phyloP scores from a whole-genome alignment of 768 basidiomycete species.

The Tricholoma sp. region DNA sequence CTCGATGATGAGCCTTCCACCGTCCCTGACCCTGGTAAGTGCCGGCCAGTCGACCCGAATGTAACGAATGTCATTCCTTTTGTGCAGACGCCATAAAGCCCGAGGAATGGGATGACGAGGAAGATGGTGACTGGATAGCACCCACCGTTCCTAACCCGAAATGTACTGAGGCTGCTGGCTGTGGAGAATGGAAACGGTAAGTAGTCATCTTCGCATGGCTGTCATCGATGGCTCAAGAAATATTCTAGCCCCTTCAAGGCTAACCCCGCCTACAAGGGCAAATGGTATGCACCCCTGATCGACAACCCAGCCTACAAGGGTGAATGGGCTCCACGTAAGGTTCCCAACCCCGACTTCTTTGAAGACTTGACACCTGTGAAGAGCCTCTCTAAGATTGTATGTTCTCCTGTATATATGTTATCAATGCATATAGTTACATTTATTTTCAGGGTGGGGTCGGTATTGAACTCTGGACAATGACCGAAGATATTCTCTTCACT shows the following conservation, averaged over 20 bases:
- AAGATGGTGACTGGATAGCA: slow-evolving; percentile 97
- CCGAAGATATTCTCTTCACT: slow-evolving; percentile 88
- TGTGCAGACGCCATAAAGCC: slow-evolving; percentile 82
- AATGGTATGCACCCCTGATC: slow-evolving; percentile 92
- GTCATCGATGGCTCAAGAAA: not conserved
- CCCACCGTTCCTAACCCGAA: slow-evolving; percentile 87
- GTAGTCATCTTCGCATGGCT: slow-evolving; percentile 7
- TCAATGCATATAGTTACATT: slow-evolving; percentile 3
- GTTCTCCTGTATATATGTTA: slow-evolving; percentile 17
- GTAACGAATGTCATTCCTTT: not conserved
- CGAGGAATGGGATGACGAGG: slow-evolving; percentile 99
- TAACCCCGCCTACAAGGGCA: slow-evolving; percentile 97
- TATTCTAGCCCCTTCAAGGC: slow-evolving; percentile 67
- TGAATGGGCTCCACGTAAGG: slow-evolving; percentile 87
- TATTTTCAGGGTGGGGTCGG: slow-evolving; percentile 78
- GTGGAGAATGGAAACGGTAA: slow-evolving; percentile 90
- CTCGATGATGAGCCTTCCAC: slow-evolving; percentile 79
- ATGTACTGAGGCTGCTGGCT: slow-evolving; percentile 87
- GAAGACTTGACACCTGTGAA: slow-evolving; percentile 83
- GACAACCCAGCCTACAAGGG: slow-evolving; percentile 99
- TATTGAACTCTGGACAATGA: slow-evolving; percentile 99
- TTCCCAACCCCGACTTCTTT: slow-evolving; percentile 87
- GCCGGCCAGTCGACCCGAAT: too few relatives aligned
- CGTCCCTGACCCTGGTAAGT: slow-evolving; percentile 82
- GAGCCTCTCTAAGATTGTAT: slow-evolving; percentile 78